Percentiles rank a stretch among this genome's conserved stretches.
phyloP scores from a whole-genome alignment of 129 eudicot genomes.

The Escallonia rubra region DNA sequence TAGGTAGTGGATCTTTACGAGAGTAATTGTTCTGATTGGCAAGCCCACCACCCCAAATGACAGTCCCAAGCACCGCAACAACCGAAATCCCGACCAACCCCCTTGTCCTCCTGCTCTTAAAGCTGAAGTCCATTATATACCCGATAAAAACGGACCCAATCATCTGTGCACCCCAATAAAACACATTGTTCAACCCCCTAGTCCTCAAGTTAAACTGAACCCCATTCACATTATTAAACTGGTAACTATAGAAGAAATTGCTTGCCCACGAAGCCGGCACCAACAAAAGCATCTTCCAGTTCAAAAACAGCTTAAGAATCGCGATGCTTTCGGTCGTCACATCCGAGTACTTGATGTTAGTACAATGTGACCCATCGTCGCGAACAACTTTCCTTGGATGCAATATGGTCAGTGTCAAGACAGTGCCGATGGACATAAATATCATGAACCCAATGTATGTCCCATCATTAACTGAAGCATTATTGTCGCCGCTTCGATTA shows the following conservation, averaged over 20 bases:
- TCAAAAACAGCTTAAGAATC: conserved; percentile 51
- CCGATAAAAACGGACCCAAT: conserved; percentile 84
- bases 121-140: conserved; percentile 78
- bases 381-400: conserved; percentile 83
- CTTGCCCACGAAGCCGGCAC: conserved; percentile 95
- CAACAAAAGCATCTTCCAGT: conserved; percentile 87
- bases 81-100: conserved; percentile 66
- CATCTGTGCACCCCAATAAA: conserved; percentile 99
- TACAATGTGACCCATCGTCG: conserved; percentile 73
- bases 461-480: conserved; percentile 75
- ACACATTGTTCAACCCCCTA: conserved; percentile 76
- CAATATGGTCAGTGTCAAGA: conserved; percentile 51
- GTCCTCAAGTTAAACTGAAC: conserved; percentile 78
- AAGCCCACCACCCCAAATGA: conserved; percentile 89
- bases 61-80: conserved; percentile 79
- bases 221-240: conserved; percentile 86
- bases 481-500: conserved; percentile 35
- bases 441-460: conserved; percentile 92
- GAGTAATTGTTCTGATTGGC: conserved; percentile 64
- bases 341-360: conserved; percentile 65
- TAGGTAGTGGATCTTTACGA: conserved; percentile 17
- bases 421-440: conserved; percentile 72
- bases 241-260: conserved; percentile 86
- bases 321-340: conserved; percentile 38
- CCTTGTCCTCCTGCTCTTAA: conserved; percentile 65